Evolutionary conservation across 192 early-diverging fungal species (phyloP).

Genomic region (Fimicolochytrium jonesii): DNA sequence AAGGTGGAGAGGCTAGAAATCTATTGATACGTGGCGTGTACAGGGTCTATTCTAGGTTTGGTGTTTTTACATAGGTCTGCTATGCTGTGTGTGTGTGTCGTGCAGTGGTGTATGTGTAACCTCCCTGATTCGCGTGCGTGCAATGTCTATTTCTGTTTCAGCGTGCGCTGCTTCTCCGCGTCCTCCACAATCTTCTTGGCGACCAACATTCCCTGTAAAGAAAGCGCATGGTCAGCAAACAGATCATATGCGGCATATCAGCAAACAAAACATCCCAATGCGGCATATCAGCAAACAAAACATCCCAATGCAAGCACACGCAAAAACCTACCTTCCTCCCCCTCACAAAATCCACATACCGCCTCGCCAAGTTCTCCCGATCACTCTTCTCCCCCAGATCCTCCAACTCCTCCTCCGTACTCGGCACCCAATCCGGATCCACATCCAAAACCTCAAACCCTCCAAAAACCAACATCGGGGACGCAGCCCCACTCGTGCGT

Average conservation of each 20-base stretch:
- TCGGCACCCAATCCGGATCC: conserved; percentile 99
- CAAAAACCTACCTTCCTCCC: conserved; percentile 69
- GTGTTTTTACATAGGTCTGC: too few relatives aligned
- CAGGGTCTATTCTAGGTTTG: too few relatives aligned
- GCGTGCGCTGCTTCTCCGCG: conserved; percentile 77
- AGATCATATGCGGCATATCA: background rate
- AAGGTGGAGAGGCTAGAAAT: too few relatives aligned
- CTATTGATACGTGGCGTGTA: too few relatives aligned
- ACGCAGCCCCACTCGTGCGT: conserved; percentile 90
- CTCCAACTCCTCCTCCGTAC: conserved; percentile 95
- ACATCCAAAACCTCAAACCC: conserved; percentile 90
- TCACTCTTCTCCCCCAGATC: conserved; percentile 98
- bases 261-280: too few relatives aligned
- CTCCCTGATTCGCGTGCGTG: background rate
- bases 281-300: too few relatives aligned
- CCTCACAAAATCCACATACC: conserved; percentile 93
- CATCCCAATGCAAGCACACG: too few relatives aligned
- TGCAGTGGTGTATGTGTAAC: background rate
- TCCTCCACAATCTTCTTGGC: conserved; percentile 85
- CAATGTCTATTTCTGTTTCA: conserved; percentile 68
- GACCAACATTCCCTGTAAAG: conserved; percentile 77
- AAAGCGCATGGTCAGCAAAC: background rate
- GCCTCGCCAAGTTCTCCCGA: conserved; percentile 89
- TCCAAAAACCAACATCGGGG: conserved; percentile 90
- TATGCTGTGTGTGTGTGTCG: background rate